Percentiles rank a stretch among this genome's conserved stretches.
phyloP scores from a whole-genome alignment of 2,329 filamentous ascomycete genomes.

The Colletotrichum sp. region DNA sequence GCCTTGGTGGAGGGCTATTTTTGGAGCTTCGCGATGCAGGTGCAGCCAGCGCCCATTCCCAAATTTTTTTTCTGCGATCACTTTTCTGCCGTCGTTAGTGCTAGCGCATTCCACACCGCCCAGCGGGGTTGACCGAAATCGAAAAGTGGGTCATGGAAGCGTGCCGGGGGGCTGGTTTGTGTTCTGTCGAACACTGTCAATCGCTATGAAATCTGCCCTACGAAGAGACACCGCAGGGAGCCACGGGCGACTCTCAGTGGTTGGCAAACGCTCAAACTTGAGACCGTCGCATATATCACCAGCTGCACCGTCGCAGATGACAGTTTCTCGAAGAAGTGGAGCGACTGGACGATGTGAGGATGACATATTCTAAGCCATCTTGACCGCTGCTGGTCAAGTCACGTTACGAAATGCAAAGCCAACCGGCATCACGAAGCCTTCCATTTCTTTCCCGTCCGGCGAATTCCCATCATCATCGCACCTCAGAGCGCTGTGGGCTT shows the following conservation, averaged over 20 bases:
- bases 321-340: not conserved
- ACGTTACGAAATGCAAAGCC: not conserved
- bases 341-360: not conserved
- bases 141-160: not conserved
- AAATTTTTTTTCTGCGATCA: conserved; percentile 18
- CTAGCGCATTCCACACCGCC: conserved; percentile 16
- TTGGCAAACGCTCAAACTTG: not conserved
- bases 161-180: not conserved
- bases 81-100: conserved; percentile 18
- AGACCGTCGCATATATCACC: not conserved
- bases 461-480: not conserved
- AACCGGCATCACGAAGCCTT: not conserved
- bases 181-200: not conserved
- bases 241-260: not conserved
- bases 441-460: not conserved
- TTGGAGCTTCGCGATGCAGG: conserved; percentile 21
- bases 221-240: not conserved
- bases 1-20: conserved; percentile 13
- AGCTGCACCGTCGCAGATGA: not conserved
- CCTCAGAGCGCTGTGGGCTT: not conserved
- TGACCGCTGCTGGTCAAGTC: not conserved
- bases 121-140: conserved; percentile 14
- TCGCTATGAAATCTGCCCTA: not conserved
- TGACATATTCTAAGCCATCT: not conserved
- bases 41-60: conserved; percentile 9